Evolutionary conservation across 108 stramenopile species (phyloP).

Genomic region (Schizochytrium sp.): DNA sequence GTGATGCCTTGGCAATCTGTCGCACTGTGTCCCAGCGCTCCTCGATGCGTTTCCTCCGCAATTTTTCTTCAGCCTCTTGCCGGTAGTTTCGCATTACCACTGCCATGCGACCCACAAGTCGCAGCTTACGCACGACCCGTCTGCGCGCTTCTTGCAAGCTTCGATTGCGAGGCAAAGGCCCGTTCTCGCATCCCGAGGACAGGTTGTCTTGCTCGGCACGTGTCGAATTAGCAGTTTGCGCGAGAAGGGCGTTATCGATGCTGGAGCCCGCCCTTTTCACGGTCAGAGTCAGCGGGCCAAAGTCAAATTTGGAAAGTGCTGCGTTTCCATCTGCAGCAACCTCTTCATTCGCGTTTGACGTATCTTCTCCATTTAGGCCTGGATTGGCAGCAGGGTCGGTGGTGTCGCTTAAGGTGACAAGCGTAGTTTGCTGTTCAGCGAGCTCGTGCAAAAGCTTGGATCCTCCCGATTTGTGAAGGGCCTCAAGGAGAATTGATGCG

Average conservation of each 20-base stretch:
- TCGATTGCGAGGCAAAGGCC: neutral
- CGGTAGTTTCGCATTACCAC: constrained; percentile 8
- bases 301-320: neutral
- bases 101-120: constrained; percentile 8
- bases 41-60: neutral
- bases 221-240: too few species aligned
- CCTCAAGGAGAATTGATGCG: neutral
- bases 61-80: neutral
- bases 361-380: too few species aligned
- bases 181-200: neutral
- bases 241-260: too few species aligned
- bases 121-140: neutral
- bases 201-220: neutral
- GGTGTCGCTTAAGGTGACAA: neutral
- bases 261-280: too few species aligned
- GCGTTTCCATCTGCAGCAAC: neutral
- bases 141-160: neutral
- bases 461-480: neutral
- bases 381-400: too few species aligned
- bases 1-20: neutral
- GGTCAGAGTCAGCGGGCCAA: too few species aligned
- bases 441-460: neutral
- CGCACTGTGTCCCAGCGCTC: neutral
- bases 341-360: neutral
- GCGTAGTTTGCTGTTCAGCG: neutral